Evolutionary conservation across 2,329 filamentous ascomycete genomes (phyloP), one percentile per base, ranked within the genome.

Genomic region (Aspergillus texensis): DNA sequence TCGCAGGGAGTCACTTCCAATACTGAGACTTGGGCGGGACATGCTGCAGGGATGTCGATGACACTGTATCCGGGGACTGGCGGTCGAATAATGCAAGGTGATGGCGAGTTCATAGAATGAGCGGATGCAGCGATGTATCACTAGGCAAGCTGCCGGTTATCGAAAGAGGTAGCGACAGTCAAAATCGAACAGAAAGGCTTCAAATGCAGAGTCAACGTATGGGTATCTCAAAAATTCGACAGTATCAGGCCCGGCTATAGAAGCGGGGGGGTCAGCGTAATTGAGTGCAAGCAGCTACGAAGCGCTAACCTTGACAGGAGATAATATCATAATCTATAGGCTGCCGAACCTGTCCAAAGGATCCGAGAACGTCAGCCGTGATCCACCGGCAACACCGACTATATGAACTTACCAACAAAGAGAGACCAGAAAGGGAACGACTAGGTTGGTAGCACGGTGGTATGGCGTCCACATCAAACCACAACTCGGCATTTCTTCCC

Each of bases 1-100:
- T 43, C 56, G 63, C 6, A 64, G 32, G 28, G 67, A 67, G 46
- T 36, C 59, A 32, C 62, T 67, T 39, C 67, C 59, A 36, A 61
- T 58, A 41, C 61, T 63, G 28, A 50, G 55, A 21, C 58, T 61
- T 19, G 58, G 54, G 19, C 58, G 60, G 12, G 67, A 67, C 67
- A 68, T 67, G 52, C 14, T 48, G 48, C 26, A 21, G 41, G 12
- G 53, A 28, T 12, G 46, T 60, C 46, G 52, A 52, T 52, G n/a
- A 32, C 1, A 19, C 6, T 52, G 26, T n/a, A 32, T 52, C 48
- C n/a, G 9, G 11, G 48, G 48, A 11, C 10, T 21, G 16, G 28
- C 16, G 19, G 16, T 24, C 48, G 26, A 32, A 28, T 5, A 6
- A 21, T 34, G 24, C 28, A 32, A 24, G 48, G 28, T 4, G 21